Base-by-base conservation (phyloP, 805 yeast genomes). In the Tetrapisispora pingtungensis region DNA sequence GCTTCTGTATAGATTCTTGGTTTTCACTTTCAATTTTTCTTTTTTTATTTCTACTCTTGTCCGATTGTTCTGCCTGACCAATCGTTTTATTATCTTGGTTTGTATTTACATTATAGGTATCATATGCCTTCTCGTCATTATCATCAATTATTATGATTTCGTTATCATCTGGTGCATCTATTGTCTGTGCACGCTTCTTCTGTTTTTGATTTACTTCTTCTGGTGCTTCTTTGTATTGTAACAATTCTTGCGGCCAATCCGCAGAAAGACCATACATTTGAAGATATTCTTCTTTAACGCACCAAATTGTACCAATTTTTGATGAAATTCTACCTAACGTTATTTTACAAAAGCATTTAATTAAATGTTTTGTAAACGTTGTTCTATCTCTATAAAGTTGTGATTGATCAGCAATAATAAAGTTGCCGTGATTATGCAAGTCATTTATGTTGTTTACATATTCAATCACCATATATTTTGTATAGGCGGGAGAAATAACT, bases 291-390 rank as follows among this genome's bases (percentile, higher is more conserved):
- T 77, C 78, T 58, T 81, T 84, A 14, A 93, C 93, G 18, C 90
- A 79, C 97, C 97, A 93, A 3, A 97, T 97, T 3, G 97, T 90
- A 3, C 97, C 97, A 36, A 81, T 71, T 71, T 84, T 85, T 44
- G 81, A 74, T 1, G 89, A 84, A 45, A 95, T 77, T 7, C 83
- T 72, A 59, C 86, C 73, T 54, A 67, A 30, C 44, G 73, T 74
- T 59, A 84, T 73, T 64, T 89, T 84, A 59, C 89, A 73, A 59
- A 93, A 81, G n/a, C 96, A 81, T 61, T 89, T 84, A 32, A 93
- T 83, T 43, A 84, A 74, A 77, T 89, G 82, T 62, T 90, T 93
- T 10, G 97, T 89, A 67, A 88, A 89, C 43, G 82, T 73, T 48
- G 82, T 81, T 48, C 97, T 73, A 58, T 90, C 96, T 51, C 98